phyloP scores from a whole-genome alignment of 2,329 filamentous ascomycete genomes.

The Penicillium sp. region DNA sequence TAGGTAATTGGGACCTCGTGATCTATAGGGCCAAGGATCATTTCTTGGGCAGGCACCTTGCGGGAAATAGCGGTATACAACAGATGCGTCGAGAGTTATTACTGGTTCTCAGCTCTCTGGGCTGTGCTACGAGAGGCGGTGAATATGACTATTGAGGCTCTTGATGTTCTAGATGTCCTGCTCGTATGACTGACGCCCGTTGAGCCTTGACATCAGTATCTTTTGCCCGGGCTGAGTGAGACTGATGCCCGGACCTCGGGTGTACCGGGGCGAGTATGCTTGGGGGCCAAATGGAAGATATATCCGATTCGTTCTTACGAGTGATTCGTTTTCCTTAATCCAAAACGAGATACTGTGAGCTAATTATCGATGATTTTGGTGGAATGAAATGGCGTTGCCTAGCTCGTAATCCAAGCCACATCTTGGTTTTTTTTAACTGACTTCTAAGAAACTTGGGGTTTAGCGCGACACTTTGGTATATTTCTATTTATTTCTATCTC shows the following conservation, averaged over 20 bases:
- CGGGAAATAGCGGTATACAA: background rate
- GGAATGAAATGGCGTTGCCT: background rate
- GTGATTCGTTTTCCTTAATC: background rate
- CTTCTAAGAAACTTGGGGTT: background rate
- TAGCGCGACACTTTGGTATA: background rate
- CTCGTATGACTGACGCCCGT: background rate
- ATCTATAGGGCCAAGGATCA: background rate
- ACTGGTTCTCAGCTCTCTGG: background rate
- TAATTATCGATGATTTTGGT: background rate
- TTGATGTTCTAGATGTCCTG: background rate
- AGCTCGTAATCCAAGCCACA: background rate
- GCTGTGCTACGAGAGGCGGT: background rate
- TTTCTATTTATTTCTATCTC: background rate
- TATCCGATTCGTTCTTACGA: background rate
- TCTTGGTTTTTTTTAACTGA: background rate
- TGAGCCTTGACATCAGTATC: background rate
- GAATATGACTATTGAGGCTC: background rate
- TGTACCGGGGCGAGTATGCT: background rate
- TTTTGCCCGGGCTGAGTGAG: slow-evolving; percentile 1
- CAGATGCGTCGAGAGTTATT: background rate
- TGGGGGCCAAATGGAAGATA: background rate
- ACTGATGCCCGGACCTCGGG: background rate
- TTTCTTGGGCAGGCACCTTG: background rate
- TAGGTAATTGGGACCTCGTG: background rate
- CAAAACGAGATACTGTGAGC: background rate